Evolutionary conservation across 768 basidiomycete genomes (phyloP), one percentile per base, ranked within the genome.

Genomic region (Pisolithus sp.): DNA sequence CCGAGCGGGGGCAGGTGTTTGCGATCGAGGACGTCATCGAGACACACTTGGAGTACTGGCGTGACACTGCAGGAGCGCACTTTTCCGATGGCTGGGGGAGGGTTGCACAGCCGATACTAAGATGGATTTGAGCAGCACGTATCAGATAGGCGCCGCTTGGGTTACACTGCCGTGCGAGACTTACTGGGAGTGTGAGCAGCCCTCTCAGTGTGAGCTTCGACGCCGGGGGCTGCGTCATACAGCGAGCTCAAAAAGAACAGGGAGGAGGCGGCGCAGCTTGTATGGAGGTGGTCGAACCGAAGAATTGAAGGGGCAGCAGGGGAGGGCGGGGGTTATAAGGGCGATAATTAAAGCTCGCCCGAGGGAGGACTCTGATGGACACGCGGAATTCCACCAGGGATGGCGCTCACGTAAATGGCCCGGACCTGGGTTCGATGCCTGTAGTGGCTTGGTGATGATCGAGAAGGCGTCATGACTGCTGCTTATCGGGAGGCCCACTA

Each of bases 1-100:
- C 83, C 86, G 10, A 91, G 76, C 7, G 89, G 89, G 0, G 89
- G 89, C 0, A 91, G 75, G 64, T 91, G 88, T 51, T 81, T 83
- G 55, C 86, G 76, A 46, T 86, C 77, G 52, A 91, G 73, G 2
- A 91, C 77, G 63, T 90, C 89, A 42, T 89, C 85, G 21, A 91
- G 75, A 24, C 76, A 76, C 53, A 90, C 77, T 51, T 81, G 70
- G 59, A 84, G 77, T 36, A 85, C 66, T 7, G 88, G 86, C 0
- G 83, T 85, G 39, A 87, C 78, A 46, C 76, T 72, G 62, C 79
- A 85, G 2, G 85, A 86, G 53, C 85, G 75, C 50, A 84, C 82
- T 64, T 84, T 85, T 34, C 78, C 80, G 1, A 83, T 76, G 6
- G 83, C 77, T 5, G 85, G 82, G 7, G 84, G 83, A 1, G 83